phyloP scores from a whole-genome alignment of 2,329 filamentous ascomycete species.

The Knufia petricola region DNA sequence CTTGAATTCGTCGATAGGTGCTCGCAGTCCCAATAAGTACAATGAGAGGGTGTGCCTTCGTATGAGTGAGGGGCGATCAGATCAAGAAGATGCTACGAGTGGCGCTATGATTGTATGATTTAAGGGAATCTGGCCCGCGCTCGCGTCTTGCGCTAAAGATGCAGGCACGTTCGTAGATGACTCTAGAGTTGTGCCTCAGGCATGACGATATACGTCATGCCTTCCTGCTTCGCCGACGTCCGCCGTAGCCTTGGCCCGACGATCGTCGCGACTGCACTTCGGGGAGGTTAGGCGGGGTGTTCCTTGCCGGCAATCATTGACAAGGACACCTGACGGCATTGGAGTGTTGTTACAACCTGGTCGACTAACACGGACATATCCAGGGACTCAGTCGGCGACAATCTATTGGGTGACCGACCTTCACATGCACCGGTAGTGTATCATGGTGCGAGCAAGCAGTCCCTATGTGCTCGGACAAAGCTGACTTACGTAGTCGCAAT shows the following conservation, averaged over 20 bases:
- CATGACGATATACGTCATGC: neutral
- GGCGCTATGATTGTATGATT: neutral
- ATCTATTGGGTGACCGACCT: too few species aligned
- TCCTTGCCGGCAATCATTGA: too few species aligned
- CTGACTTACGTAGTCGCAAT: conserved; percentile 63
- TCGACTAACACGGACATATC: too few species aligned
- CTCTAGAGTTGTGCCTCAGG: neutral
- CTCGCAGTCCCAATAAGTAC: conserved; percentile 32
- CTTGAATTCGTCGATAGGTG: conserved; percentile 18
- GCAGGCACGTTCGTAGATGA: neutral
- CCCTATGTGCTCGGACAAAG: neutral
- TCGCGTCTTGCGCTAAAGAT: neutral
- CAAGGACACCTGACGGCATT: too few species aligned
- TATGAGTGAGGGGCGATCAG: neutral
- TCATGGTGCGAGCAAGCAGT: conserved; percentile 3
- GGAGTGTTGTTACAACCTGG: too few species aligned
- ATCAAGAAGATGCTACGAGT: conserved; percentile 1
- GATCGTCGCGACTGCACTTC: neutral
- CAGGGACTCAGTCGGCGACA: too few species aligned
- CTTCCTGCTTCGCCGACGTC: neutral
- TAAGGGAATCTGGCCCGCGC: neutral
- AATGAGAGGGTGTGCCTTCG: neutral
- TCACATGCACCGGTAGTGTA: neutral
- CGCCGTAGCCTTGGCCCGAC: neutral
- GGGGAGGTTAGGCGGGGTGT: neutral